Evolutionary conservation across 106 monocot species (phyloP).

Genomic region (Apostasia shenzhenica): DNA sequence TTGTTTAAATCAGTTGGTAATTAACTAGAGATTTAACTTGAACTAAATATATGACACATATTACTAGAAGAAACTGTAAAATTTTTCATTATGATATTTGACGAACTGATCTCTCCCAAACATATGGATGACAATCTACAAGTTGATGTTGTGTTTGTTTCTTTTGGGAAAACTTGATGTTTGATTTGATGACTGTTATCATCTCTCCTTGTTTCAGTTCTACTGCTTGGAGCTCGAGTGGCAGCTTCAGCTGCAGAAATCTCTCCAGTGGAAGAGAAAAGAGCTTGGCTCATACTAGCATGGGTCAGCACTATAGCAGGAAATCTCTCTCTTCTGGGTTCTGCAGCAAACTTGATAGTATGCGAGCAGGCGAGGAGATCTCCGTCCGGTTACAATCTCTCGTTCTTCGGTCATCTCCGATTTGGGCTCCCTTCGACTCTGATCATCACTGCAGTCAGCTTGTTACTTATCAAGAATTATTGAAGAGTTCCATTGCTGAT

Average conservation of each 20-base stretch:
- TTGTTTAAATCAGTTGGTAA: too few species aligned
- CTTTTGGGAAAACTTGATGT: too few species aligned
- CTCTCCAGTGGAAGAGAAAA: slow-evolving; percentile 34
- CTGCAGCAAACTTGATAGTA: slow-evolving; percentile 65
- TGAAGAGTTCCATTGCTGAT: background rate
- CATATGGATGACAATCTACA: too few species aligned
- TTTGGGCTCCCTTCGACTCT: slow-evolving; percentile 63
- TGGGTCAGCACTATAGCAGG: slow-evolving; percentile 77
- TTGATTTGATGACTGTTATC: background rate
- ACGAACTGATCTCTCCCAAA: too few species aligned
- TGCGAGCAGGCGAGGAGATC: slow-evolving; percentile 54
- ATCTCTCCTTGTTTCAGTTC: slow-evolving; percentile 20
- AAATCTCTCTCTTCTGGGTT: slow-evolving; percentile 53
- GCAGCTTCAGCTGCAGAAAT: slow-evolving; percentile 53
- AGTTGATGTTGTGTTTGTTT: too few species aligned
- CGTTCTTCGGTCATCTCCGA: slow-evolving; percentile 39
- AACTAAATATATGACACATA: too few species aligned
- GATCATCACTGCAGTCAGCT: slow-evolving; percentile 34
- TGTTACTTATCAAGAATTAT: slow-evolving; percentile 32
- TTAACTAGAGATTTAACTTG: too few species aligned
- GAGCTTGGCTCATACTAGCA: slow-evolving; percentile 58
- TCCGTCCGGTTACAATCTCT: slow-evolving; percentile 45
- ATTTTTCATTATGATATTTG: too few species aligned
- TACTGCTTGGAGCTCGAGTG: slow-evolving; percentile 55
- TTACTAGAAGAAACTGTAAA: too few species aligned